These are phyloP conservation scores for Ensete glaucum DNA, from an alignment of 176 grass and related monocot species.

Conservation along the genomic window DNA sequence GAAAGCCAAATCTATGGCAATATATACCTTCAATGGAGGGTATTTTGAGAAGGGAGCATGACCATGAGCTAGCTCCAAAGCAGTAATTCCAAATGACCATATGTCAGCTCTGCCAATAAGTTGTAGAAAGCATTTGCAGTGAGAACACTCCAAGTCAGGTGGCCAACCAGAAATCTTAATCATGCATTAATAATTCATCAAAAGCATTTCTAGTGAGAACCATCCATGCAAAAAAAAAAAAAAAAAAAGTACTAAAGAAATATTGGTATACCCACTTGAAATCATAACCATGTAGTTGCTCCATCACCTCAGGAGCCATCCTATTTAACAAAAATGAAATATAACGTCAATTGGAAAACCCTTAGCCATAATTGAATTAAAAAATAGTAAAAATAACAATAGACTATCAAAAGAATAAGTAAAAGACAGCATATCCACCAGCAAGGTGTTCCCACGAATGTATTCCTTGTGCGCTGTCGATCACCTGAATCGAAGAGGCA, in stretches of 20 bases:
- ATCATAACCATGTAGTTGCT: conserved; percentile 88
- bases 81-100: conserved; percentile 99
- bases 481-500: conserved; percentile 95
- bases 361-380: neutral
- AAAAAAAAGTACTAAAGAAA: conserved; percentile 1
- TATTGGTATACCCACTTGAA: conserved; percentile 58
- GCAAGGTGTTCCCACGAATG: conserved; percentile 95
- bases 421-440: conserved; percentile 36
- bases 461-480: conserved; percentile 81
- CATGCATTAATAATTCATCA: conserved; percentile 20
- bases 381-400: neutral
- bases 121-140: neutral
- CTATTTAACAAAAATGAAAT: conserved; percentile 33
- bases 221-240: neutral
- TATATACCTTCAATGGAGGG: conserved; percentile 89
- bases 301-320: conserved; percentile 99
- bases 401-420: no score
- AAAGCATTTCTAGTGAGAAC: conserved; percentile 5
- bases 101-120: conserved; percentile 65
- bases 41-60: conserved; percentile 95
- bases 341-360: conserved; percentile 11
- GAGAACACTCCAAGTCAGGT: neutral
- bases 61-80: conserved; percentile 94
- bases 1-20: neutral
- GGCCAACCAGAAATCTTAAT: neutral